phyloP scores from a whole-genome alignment of 2,329 filamentous ascomycete species.

The Botrytis aclada region DNA sequence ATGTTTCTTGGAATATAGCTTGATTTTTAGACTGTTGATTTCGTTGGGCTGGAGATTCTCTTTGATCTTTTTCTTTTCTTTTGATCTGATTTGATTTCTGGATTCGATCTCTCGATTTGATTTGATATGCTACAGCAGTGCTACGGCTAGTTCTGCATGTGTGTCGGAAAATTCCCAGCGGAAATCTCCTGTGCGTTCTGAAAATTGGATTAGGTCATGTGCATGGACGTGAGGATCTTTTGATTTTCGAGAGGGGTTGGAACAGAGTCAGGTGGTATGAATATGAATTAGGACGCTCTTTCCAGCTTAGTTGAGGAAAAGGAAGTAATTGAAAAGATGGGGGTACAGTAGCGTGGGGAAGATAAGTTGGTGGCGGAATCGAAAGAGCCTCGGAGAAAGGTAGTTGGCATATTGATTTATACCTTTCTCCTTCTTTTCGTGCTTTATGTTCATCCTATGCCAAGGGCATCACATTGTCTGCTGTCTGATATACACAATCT shows the following conservation, averaged over 20 bases:
- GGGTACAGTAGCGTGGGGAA: background rate
- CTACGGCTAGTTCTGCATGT: background rate
- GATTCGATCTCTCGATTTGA: background rate
- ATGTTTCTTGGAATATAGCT: background rate
- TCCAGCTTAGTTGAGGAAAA: background rate
- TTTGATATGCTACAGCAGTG: background rate
- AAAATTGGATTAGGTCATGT: constrained; percentile 3
- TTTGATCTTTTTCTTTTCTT: background rate
- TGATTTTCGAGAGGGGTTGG: background rate
- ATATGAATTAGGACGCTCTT: background rate
- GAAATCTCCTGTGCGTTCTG: background rate
- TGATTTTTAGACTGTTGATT: background rate
- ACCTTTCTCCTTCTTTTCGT: background rate
- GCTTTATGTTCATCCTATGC: background rate
- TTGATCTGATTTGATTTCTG: background rate
- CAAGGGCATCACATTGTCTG: background rate
- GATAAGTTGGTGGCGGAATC: background rate
- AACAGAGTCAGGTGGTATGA: background rate
- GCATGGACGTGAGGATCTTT: background rate
- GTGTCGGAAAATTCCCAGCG: background rate
- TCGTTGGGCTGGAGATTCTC: background rate
- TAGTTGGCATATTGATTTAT: background rate
- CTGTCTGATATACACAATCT: background rate
- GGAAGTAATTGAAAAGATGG: background rate
- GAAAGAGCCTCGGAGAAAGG: background rate